These are phyloP conservation scores for Hymenoscyphus occultus DNA, from an alignment of 2,329 filamentous ascomycete species.

Conservation along the genomic window DNA sequence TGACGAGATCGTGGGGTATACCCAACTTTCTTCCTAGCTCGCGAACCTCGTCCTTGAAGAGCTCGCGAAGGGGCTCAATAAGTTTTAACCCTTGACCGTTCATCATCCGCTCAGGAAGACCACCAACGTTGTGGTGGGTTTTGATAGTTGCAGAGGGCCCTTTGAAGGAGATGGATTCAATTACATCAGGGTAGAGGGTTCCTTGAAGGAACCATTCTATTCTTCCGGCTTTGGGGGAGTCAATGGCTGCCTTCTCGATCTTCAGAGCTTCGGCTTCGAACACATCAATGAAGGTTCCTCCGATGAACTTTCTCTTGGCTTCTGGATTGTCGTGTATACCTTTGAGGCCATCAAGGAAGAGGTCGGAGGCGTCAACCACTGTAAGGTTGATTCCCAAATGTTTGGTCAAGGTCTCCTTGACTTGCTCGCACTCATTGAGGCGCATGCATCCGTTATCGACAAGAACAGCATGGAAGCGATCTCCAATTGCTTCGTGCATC, in stretches of 20 bases:
- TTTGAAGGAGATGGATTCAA: constrained; percentile 67
- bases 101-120: constrained; percentile 57
- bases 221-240: constrained; percentile 65
- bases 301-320: constrained; percentile 88
- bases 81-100: constrained; percentile 56
- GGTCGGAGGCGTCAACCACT: constrained; percentile 73
- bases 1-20: constrained; percentile 72
- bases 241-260: constrained; percentile 69
- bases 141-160: constrained; percentile 71
- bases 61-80: constrained; percentile 74
- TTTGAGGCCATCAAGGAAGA: constrained; percentile 72
- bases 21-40: constrained; percentile 66
- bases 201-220: constrained; percentile 88
- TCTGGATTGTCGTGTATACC: constrained; percentile 77
- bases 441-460: constrained; percentile 85
- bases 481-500: constrained; percentile 82
- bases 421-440: constrained; percentile 76
- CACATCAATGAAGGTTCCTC: constrained; percentile 72
- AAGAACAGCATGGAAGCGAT: constrained; percentile 76
- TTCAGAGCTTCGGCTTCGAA: constrained; percentile 77
- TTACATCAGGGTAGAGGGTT: constrained; percentile 61
- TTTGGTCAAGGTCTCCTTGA: constrained; percentile 73
- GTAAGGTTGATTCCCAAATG: constrained; percentile 89
- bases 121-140: constrained; percentile 69
- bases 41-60: constrained; percentile 84